Conservation (phyloP, 257 asterid genomes). For the Hygrophila difformis region DNA sequence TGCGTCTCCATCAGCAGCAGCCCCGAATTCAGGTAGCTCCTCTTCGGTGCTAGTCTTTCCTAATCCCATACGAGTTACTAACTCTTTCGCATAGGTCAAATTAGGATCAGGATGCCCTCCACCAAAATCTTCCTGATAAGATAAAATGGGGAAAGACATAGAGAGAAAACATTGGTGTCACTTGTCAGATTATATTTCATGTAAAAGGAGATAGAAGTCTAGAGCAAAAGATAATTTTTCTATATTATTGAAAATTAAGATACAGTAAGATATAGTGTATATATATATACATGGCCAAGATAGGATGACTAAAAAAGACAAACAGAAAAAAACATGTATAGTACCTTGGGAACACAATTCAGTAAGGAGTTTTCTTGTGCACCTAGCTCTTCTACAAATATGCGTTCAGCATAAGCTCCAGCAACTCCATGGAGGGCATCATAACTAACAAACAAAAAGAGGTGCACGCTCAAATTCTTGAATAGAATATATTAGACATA, state of each 20-base stretch:
- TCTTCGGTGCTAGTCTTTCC: conserved; percentile 48
- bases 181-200: too few relatives aligned
- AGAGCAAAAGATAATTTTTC: too few relatives aligned
- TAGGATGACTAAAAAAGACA: not conserved
- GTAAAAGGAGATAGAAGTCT: too few relatives aligned
- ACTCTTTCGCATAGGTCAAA: conserved; percentile 92
- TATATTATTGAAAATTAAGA: too few relatives aligned
- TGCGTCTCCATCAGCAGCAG: conserved; percentile 99
- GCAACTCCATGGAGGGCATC: conserved; percentile 99
- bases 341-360: conserved; percentile 93
- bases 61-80: conserved; percentile 94
- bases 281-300: not conserved
- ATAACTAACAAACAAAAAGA: conserved; percentile 35
- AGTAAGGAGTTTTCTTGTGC: conserved; percentile 75
- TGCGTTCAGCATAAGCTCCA: conserved; percentile 88
- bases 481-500: too few relatives aligned
- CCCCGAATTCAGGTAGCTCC: conserved; percentile 97
- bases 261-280: not conserved
- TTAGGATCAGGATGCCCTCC: conserved; percentile 99
- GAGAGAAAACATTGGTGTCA: too few relatives aligned
- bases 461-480: too few relatives aligned
- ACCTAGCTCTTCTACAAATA: conserved; percentile 93
- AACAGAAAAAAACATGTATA: too few relatives aligned
- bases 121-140: conserved; percentile 94
- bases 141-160: conserved; percentile 6